A percentile compares a stretch with the other conserved stretches of the same genome.
phyloP scores from a whole-genome alignment of 352 stramenopile genomes.

The Phytophthora pisi region DNA sequence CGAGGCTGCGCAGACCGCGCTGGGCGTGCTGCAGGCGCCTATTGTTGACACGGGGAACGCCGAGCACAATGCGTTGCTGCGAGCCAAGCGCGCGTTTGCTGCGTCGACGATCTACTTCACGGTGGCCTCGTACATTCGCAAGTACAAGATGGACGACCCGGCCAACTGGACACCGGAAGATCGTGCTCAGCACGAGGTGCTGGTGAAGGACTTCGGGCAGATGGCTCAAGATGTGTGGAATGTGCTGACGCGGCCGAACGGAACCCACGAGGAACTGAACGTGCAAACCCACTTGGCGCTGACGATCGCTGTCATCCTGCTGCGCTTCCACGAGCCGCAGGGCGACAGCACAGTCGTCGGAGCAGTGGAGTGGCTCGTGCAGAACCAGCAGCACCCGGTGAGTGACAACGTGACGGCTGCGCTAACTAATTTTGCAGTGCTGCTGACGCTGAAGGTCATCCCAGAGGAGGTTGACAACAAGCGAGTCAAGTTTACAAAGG shows the following conservation, averaged over 20 bases:
- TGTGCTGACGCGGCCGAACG: constrained; percentile 66
- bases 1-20: constrained; percentile 57
- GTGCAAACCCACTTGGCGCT: constrained; percentile 78
- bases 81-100: constrained; percentile 67
- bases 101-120: constrained; percentile 78
- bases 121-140: constrained; percentile 69
- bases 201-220: constrained; percentile 64
- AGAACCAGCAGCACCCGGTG: constrained; percentile 67
- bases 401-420: constrained; percentile 44
- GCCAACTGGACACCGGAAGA: constrained; percentile 57
- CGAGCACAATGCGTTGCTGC: constrained; percentile 38
- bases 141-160: constrained; percentile 73
- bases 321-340: constrained; percentile 78
- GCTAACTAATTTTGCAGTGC: constrained; percentile 75
- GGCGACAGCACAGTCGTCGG: constrained; percentile 52
- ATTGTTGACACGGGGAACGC: constrained; percentile 43
- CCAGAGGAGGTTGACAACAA: constrained; percentile 82
- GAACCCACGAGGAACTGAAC: constrained; percentile 53
- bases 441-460: constrained; percentile 78
- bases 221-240: constrained; percentile 83
- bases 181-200: constrained; percentile 50
- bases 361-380: constrained; percentile 78
- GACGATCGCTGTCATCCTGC: constrained; percentile 76
- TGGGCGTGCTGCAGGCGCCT: constrained; percentile 60
- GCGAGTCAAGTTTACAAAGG: constrained; percentile 79